Base-by-base conservation (phyloP, 192 early-diverging fungal species). In the Coemansia sp. region DNA sequence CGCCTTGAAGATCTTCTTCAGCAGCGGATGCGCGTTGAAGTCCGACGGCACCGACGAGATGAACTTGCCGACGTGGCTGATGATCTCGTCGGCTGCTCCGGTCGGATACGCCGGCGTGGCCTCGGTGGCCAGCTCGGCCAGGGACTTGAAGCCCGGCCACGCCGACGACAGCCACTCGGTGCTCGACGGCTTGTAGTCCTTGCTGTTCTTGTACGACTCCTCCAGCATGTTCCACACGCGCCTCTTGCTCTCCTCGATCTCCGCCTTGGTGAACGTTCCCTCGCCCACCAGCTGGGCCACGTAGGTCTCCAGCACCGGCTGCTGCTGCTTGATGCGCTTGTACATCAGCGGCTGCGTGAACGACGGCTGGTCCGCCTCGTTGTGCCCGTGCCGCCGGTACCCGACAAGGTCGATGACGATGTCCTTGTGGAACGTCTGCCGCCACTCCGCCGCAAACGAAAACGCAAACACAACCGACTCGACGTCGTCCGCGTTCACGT, bases 281-380 rank as follows among this genome's bases (percentile, higher is more conserved):
- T 99, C 97, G 66, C 75, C 64, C 32, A 93, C 77, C 39, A 99
- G 87, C 84, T 95, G 88, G 56, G 86, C 83, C 68, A 87, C 89
- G 87, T 99, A 99, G 75, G 90, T 89, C 52, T 95, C 88, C 59
- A 93, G 77, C 37, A 90, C 93, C 6, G 97, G 92, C 40, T 71
- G 77, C 88, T 96, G 95, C 75, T 89, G 86, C 69, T 87, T 86
- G 83, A 99, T 95, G 64, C 88, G 87, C 79, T 91, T 84, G 84
- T 98, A 98, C 95, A 99, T 98, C 74, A 90, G 88, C 49, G 97
- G 97, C 81, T 99, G 97, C 38, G 97, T 99, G 87, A 99, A 99
- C 75, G 87, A 89, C 56, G 97, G 97, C 84, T 99, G 95, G 86
- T 99, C 97, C 45, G 93, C 95, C 85, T 99, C 97, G 85, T 99